These are phyloP conservation scores for Gracilaria gracilis DNA, from an alignment of 23 red algal species.

Conservation along the genomic window DNA sequence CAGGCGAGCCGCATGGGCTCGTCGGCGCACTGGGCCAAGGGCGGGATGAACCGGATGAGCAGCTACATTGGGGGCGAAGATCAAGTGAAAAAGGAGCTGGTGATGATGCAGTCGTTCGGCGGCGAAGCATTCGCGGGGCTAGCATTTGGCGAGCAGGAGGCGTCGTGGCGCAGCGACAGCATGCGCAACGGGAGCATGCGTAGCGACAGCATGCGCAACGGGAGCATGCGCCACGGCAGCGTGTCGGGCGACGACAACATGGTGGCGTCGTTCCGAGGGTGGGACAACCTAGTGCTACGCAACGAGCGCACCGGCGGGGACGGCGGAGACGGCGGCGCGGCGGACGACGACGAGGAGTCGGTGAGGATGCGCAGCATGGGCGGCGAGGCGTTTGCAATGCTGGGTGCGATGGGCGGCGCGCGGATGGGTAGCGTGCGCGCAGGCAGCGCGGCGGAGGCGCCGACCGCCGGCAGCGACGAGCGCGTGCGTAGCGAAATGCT, in stretches of 20 bases:
- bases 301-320: not conserved
- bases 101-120: slow-evolving; percentile 68
- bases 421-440: not conserved
- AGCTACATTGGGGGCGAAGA: slow-evolving; percentile 65
- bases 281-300: slow-evolving; percentile 37
- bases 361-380: slow-evolving; percentile 68
- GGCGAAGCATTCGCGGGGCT: slow-evolving; percentile 78
- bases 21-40: not conserved
- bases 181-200: not conserved
- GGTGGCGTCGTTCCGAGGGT: slow-evolving; percentile 64
- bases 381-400: slow-evolving; percentile 72
- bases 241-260: not conserved
- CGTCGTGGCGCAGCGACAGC: not conserved
- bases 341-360: slow-evolving; percentile 5
- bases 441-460: not conserved
- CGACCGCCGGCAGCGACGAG: not conserved
- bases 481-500: too few relatives aligned
- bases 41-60: slow-evolving; percentile 55
- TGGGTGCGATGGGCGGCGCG: slow-evolving; percentile 5
- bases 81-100: slow-evolving; percentile 36
- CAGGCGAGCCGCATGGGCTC: not conserved
- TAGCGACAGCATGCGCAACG: not conserved
- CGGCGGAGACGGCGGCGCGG: not conserved
- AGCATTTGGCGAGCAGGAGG: not conserved
- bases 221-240: too few relatives aligned